Conservation (phyloP, 805 yeast genomes). For the Debaryomyces tyrocola region DNA sequence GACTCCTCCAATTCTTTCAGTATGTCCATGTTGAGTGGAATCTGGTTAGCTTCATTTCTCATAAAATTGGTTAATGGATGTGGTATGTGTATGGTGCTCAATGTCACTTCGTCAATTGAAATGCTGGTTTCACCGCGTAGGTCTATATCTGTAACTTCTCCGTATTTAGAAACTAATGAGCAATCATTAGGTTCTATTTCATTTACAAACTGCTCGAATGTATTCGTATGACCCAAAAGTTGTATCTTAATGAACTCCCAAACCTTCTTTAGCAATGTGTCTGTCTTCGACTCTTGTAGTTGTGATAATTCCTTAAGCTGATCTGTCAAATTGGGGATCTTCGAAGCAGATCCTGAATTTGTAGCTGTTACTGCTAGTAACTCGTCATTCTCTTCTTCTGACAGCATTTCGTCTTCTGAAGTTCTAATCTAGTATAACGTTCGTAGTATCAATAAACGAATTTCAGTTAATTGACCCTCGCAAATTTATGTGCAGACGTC, state of each 20-base stretch:
- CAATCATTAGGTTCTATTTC: slow-evolving; percentile 54
- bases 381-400: slow-evolving; percentile 13
- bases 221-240: slow-evolving; percentile 21
- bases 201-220: slow-evolving; percentile 44
- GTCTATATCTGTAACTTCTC: slow-evolving; percentile 39
- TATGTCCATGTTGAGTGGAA: slow-evolving; percentile 17
- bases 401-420: slow-evolving; percentile 6
- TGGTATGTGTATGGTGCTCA: slow-evolving; percentile 46
- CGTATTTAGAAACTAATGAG: slow-evolving; percentile 51
- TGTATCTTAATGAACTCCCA: slow-evolving; percentile 26
- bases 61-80: slow-evolving; percentile 46
- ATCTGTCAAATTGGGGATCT: slow-evolving; percentile 1
- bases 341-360: background rate
- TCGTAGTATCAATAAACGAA: background rate
- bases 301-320: slow-evolving; percentile 4
- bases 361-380: slow-evolving; percentile 10
- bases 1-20: slow-evolving; percentile 41
- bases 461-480: background rate
- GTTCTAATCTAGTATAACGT: too few relatives aligned
- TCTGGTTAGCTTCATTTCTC: slow-evolving; percentile 24
- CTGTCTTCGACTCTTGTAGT: slow-evolving; percentile 16
- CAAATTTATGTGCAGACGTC: background rate
- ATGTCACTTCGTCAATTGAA: slow-evolving; percentile 32
- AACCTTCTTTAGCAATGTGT: slow-evolving; percentile 19
- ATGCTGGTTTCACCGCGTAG: slow-evolving; percentile 18